Conservation (phyloP, 2,329 filamentous ascomycete genomes). For the Tolypocladium ovalisporum region DNA sequence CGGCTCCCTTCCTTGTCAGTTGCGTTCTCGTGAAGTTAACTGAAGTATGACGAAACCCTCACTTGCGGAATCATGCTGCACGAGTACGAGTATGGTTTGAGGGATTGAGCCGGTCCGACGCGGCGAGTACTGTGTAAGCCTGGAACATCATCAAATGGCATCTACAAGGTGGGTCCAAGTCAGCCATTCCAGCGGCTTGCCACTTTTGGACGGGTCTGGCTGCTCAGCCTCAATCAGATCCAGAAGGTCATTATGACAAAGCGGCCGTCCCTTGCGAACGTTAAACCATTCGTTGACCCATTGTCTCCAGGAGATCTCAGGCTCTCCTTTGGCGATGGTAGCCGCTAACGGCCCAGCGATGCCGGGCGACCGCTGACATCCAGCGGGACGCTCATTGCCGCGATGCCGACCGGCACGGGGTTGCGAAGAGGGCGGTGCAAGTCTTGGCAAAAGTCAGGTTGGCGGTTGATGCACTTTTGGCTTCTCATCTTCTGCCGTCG, state of each 20-base stretch:
- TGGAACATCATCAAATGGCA: too few relatives aligned
- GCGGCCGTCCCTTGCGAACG: neutral
- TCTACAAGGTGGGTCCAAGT: neutral
- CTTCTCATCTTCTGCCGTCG: neutral
- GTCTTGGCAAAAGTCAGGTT: conserved; percentile 1
- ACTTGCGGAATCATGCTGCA: too few relatives aligned
- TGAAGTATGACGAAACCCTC: too few relatives aligned
- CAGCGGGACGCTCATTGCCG: neutral
- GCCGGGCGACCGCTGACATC: neutral
- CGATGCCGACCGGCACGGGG: neutral
- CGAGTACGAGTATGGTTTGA: too few relatives aligned
- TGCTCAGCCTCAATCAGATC: conserved; percentile 12
- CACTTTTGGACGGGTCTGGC: conserved; percentile 3
- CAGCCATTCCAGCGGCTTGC: conserved; percentile 1
- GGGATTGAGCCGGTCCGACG: too few relatives aligned
- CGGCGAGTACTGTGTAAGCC: too few relatives aligned
- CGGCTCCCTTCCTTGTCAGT: too few relatives aligned
- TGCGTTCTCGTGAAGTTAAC: too few relatives aligned
- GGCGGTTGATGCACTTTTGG: neutral
- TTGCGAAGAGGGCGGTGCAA: conserved; percentile 2
- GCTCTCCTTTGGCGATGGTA: neutral
- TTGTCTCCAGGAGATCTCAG: neutral
- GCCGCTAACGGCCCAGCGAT: neutral
- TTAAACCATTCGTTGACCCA: neutral
- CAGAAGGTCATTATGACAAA: neutral